Percentiles rank a stretch among this genome's conserved stretches.
phyloP scores from a whole-genome alignment of 345 rosid species.

The Aurinia saxatilis region DNA sequence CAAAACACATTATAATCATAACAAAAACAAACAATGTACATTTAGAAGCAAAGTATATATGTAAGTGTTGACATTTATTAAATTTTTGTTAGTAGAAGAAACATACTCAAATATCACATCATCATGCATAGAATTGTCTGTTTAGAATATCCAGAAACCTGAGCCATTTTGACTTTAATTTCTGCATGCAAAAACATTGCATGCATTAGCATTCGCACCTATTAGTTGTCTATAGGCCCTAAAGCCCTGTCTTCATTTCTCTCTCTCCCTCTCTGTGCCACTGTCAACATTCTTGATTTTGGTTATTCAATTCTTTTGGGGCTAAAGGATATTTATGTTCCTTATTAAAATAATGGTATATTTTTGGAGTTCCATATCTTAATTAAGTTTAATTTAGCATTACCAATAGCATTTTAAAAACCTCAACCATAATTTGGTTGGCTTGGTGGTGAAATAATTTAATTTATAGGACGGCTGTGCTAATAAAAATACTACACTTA shows the following conservation, averaged over 20 bases:
- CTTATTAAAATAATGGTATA: background rate
- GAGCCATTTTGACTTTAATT: slow-evolving; percentile 29
- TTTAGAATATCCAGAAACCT: slow-evolving; percentile 28
- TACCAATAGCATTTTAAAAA: background rate
- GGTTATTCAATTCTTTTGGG: slow-evolving; percentile 5
- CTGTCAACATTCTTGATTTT: slow-evolving; percentile 25
- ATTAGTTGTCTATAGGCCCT: slow-evolving; percentile 26
- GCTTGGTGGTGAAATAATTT: no score
- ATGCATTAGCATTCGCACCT: slow-evolving; percentile 33
- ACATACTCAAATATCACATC: slow-evolving; percentile 4
- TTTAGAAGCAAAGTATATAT: background rate
- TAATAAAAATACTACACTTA: no score
- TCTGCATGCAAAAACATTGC: slow-evolving; percentile 30
- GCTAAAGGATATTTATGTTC: slow-evolving; percentile 6
- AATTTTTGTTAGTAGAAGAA: background rate
- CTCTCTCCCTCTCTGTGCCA: slow-evolving; percentile 10
- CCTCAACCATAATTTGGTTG: no score
- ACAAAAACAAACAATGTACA: background rate
- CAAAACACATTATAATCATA: background rate
- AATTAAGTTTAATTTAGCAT: no score
- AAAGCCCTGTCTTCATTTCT: slow-evolving; percentile 1
- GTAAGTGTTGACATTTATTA: background rate
- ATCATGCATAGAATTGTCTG: background rate
- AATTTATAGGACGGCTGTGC: no score
- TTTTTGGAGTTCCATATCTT: no score